These are phyloP conservation scores for Areca catechu DNA, from an alignment of 176 grass and related monocot genomes.

Conservation along the genomic window DNA sequence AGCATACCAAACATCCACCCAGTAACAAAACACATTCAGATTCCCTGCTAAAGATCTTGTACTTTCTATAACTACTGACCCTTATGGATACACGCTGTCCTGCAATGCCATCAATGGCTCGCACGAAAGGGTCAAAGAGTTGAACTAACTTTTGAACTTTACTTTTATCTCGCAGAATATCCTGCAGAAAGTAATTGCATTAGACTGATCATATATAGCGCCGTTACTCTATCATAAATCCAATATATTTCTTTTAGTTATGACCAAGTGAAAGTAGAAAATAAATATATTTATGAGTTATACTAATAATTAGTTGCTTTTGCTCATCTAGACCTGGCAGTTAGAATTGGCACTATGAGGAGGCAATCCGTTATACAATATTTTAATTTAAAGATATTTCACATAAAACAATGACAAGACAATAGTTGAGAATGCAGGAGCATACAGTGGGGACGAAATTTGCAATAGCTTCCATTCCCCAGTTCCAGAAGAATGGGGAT, in stretches of 20 bases:
- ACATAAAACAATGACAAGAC: constrained; percentile 5
- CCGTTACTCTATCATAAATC: no score
- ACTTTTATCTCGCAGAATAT: constrained; percentile 66
- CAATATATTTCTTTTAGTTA: no score
- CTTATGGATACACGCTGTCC: constrained; percentile 74
- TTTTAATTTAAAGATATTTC: no score
- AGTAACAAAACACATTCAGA: no score
- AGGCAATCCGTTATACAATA: no score
- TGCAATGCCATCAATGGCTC: constrained; percentile 67
- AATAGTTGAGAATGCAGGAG: constrained; percentile 9
- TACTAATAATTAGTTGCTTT: no score
- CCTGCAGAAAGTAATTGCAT: constrained; percentile 22
- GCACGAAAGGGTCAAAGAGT: constrained; percentile 55
- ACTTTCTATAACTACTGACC: constrained; percentile 35
- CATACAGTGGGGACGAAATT: constrained; percentile 72
- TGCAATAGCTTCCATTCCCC: constrained; percentile 90
- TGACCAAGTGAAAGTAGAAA: no score
- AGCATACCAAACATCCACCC: no score
- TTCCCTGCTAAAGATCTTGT: no score
- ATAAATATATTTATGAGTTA: no score
- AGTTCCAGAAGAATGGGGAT: constrained; percentile 95
- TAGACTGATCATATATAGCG: background rate
- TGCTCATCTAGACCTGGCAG: no score
- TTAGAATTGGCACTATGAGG: no score
- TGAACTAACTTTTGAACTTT: constrained; percentile 56